These are phyloP conservation scores for Blastocystis sp. DNA, from an alignment of 352 stramenopile genomes.

Conservation along the genomic window DNA sequence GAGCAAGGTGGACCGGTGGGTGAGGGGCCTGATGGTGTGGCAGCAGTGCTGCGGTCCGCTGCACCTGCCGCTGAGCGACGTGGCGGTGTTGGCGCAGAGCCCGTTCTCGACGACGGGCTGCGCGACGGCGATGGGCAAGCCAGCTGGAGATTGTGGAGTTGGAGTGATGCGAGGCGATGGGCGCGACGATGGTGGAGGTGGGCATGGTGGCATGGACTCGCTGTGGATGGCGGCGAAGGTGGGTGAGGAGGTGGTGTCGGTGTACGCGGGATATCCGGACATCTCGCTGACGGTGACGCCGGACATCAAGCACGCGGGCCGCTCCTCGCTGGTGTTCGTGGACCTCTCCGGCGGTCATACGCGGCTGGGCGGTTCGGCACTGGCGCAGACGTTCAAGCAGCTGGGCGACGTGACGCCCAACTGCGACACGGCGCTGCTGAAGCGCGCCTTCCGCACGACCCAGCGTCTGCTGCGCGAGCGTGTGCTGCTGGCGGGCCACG, in stretches of 20 bases:
- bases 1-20: slow-evolving; percentile 91
- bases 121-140: slow-evolving; percentile 97
- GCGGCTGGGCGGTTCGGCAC: background rate
- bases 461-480: too few species aligned
- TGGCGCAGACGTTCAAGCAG: slow-evolving; percentile 80
- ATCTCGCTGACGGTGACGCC: slow-evolving; percentile 96
- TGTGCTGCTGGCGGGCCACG: too few species aligned
- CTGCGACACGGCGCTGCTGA: too few species aligned
- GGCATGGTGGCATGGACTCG: slow-evolving; percentile 95
- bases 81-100: slow-evolving; percentile 90
- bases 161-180: slow-evolving; percentile 91
- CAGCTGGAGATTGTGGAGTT: slow-evolving; percentile 97
- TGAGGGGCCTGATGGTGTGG: slow-evolving; percentile 77
- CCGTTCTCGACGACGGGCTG: slow-evolving; percentile 89
- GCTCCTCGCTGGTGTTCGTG: slow-evolving; percentile 73
- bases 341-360: too few species aligned
- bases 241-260: slow-evolving; percentile 89
- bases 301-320: slow-evolving; percentile 86
- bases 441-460: too few species aligned
- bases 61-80: slow-evolving; percentile 94
- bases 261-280: slow-evolving; percentile 93
- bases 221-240: slow-evolving; percentile 94
- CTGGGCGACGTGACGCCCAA: slow-evolving; percentile 79
- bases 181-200: slow-evolving; percentile 88
- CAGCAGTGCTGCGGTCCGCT: slow-evolving; percentile 72